phyloP scores from a whole-genome alignment of 2,329 filamentous ascomycete species.

The Colletotrichum lentis region DNA sequence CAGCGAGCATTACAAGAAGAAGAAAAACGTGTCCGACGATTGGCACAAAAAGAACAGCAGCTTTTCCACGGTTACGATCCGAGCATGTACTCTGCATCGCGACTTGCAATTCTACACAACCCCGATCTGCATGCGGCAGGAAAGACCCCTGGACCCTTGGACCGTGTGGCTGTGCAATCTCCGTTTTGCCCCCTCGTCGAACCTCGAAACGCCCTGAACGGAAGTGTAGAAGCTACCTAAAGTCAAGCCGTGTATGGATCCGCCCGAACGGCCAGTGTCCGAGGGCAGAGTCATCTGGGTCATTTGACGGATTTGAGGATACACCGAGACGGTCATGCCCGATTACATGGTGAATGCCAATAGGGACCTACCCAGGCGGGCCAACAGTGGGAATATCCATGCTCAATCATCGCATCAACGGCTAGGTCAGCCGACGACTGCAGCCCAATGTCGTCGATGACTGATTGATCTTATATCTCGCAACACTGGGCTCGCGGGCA shows the following conservation, averaged over 20 bases:
- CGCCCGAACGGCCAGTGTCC: slow-evolving; percentile 12
- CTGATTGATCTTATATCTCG: not conserved
- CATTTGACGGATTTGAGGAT: slow-evolving; percentile 1
- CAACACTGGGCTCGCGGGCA: slow-evolving; percentile 6
- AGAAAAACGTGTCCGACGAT: not conserved
- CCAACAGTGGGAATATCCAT: not conserved
- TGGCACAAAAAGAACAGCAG: not conserved
- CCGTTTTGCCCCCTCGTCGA: slow-evolving; percentile 26
- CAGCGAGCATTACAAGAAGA: not conserved
- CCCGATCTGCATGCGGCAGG: not conserved
- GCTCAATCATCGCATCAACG: slow-evolving; percentile 29
- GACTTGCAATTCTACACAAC: not conserved
- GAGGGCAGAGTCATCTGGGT: slow-evolving; percentile 15
- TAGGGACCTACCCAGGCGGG: not conserved
- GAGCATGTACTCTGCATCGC: not conserved
- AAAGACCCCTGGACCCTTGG: slow-evolving; percentile 34
- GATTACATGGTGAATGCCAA: not conserved
- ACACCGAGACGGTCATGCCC: slow-evolving; percentile 11
- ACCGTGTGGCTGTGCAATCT: slow-evolving; percentile 36
- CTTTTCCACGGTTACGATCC: not conserved
- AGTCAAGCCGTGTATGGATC: slow-evolving; percentile 7
- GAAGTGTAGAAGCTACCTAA: slow-evolving; percentile 10
- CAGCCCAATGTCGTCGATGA: slow-evolving; percentile 1
- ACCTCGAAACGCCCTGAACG: slow-evolving; percentile 11
- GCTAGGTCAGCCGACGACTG: slow-evolving; percentile 15